Conservation (phyloP, 2,329 filamentous ascomycete species). For the Phaeoacremonium minimum region DNA sequence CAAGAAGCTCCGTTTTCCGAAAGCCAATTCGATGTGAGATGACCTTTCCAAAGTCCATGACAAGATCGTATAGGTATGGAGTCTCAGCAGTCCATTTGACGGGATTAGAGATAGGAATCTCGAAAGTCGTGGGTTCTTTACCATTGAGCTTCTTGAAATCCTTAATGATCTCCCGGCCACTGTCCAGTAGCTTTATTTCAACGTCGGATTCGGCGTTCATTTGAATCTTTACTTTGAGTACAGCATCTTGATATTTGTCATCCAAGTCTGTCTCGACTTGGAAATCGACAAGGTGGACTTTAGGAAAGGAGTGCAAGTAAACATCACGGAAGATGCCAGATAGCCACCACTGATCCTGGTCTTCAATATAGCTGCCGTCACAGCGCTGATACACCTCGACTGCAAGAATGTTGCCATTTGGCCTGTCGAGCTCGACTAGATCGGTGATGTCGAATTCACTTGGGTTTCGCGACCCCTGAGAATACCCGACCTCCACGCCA, state of each 20-base stretch:
- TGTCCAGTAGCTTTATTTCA: conserved; percentile 5
- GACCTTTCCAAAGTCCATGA: conserved; percentile 17
- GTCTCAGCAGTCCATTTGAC: conserved; percentile 60
- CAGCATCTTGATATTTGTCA: conserved; percentile 37
- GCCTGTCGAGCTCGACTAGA: conserved; percentile 38
- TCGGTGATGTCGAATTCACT: conserved; percentile 66
- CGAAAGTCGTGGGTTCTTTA: conserved; percentile 10
- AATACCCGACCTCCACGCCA: conserved; percentile 62
- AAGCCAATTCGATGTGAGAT: conserved; percentile 51
- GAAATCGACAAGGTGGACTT: conserved; percentile 27
- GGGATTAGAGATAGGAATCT: conserved; percentile 34
- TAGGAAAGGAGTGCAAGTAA: conserved; percentile 57
- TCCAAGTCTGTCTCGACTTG: conserved; percentile 42
- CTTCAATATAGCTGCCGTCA: conserved; percentile 67
- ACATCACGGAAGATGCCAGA: conserved; percentile 68
- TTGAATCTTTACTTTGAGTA: conserved; percentile 29
- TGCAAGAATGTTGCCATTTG: conserved; percentile 49
- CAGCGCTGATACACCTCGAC: conserved; percentile 69
- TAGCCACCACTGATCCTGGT: conserved; percentile 68
- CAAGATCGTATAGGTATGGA: conserved; percentile 48
- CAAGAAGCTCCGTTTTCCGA: conserved; percentile 12
- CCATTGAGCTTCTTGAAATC: conserved; percentile 1
- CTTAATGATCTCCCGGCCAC: conserved; percentile 2
- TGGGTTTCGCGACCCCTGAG: conserved; percentile 66
- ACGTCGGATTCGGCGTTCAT: conserved; percentile 20